These are phyloP conservation scores for Tolypocladium nubicola DNA, from an alignment of 2,329 filamentous ascomycete genomes.

Conservation along the genomic window DNA sequence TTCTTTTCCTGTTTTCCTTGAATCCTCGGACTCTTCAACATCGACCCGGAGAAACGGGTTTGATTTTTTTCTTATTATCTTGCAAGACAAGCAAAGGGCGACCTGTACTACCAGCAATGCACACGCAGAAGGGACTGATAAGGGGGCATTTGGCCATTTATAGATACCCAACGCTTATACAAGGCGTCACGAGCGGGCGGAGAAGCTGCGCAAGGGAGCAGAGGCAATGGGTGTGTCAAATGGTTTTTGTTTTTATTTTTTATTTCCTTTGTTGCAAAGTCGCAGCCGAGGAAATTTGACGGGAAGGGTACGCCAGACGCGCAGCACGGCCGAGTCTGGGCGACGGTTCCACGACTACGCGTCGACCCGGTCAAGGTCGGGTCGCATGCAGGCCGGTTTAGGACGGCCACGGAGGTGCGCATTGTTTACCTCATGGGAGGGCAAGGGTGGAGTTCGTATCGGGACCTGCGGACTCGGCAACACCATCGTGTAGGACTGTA, in stretches of 20 bases:
- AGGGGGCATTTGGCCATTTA: constrained; percentile 16
- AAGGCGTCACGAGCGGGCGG: constrained; percentile 2
- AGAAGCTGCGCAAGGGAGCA: constrained; percentile 4
- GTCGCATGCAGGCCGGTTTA: not conserved
- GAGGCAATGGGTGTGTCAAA: constrained; percentile 1
- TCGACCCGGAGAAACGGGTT: constrained; percentile 3
- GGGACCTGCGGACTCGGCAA: not conserved
- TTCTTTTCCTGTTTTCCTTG: not conserved
- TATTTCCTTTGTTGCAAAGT: constrained; percentile 1
- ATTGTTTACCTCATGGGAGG: not conserved
- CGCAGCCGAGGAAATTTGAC: not conserved
- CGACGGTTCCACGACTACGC: not conserved
- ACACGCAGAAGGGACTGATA: constrained; percentile 2
- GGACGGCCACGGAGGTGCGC: not conserved
- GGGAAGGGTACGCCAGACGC: not conserved
- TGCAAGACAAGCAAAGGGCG: constrained; percentile 8
- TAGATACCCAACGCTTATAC: constrained; percentile 23
- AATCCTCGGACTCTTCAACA: not conserved
- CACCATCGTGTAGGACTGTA: not conserved
- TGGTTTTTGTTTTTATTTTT: not conserved
- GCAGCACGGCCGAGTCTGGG: not conserved
- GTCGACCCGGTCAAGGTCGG: not conserved
- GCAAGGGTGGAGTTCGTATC: not conserved
- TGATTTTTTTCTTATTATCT: constrained; percentile 1
- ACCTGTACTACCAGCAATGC: constrained; percentile 10